These are phyloP conservation scores for Pythium myriotylum DNA, from an alignment of 352 stramenopile species.

Conservation along the genomic window DNA sequence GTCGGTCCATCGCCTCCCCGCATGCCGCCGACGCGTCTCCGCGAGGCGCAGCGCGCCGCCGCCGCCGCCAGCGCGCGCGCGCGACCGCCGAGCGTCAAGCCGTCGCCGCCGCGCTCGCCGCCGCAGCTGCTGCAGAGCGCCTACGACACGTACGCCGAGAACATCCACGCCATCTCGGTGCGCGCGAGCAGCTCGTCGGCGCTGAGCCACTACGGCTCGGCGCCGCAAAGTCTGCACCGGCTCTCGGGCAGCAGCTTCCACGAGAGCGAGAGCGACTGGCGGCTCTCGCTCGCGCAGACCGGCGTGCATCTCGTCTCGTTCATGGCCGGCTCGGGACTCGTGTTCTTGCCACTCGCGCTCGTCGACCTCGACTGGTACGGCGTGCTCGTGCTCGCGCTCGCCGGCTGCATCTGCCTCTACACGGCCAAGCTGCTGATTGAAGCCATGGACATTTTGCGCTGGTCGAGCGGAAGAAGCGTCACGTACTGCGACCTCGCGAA, in stretches of 20 bases:
- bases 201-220: conserved; percentile 33
- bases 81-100: conserved; percentile 1
- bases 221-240: background rate
- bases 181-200: conserved; percentile 38
- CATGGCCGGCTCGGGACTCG: conserved; percentile 72
- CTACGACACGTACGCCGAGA: conserved; percentile 33
- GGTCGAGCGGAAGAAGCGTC: conserved; percentile 62
- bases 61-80: conserved; percentile 1
- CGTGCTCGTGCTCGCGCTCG: conserved; percentile 57
- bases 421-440: conserved; percentile 70
- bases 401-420: conserved; percentile 56
- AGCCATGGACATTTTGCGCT: conserved; percentile 69
- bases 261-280: conserved; percentile 15
- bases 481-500: conserved; percentile 71
- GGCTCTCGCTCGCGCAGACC: conserved; percentile 63
- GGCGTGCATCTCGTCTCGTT: conserved; percentile 76
- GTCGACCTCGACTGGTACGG: conserved; percentile 84
- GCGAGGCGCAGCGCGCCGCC: conserved; percentile 17
- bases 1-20: background rate
- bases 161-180: conserved; percentile 32
- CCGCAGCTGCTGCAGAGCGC: conserved; percentile 21
- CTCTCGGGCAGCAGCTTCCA: conserved; percentile 8
- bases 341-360: conserved; percentile 70
- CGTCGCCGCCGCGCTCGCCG: background rate
- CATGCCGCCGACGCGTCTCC: conserved; percentile 5